Evolutionary conservation across 2,329 filamentous ascomycete genomes (phyloP).

Genomic region (Venturia effusa): DNA sequence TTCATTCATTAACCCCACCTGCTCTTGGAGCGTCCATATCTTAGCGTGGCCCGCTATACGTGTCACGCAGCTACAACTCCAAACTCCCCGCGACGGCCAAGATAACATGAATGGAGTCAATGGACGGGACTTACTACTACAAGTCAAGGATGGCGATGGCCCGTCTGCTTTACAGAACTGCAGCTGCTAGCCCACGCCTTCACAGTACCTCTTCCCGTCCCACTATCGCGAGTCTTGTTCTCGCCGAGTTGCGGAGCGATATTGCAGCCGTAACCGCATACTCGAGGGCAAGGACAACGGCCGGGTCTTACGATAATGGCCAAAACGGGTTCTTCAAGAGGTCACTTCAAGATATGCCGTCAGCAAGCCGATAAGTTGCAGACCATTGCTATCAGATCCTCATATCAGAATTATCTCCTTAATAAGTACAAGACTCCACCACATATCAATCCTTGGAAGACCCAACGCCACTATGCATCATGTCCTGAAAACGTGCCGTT

Average conservation of each 20-base stretch:
- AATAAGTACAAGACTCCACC: neutral
- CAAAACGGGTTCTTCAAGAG: neutral
- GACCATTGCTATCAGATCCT: neutral
- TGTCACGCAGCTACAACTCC: neutral
- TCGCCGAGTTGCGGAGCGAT: neutral
- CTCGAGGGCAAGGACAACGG: neutral
- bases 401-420: neutral
- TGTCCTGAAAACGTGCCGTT: neutral
- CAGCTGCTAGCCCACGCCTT: no score
- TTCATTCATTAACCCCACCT: neutral
- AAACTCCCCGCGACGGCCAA: neutral
- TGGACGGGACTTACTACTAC: no score
- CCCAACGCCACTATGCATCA: constrained; percentile 1
- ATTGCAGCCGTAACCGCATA: neutral
- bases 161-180: no score
- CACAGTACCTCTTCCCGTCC: no score
- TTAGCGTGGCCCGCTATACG: neutral
- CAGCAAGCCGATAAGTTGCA: neutral
- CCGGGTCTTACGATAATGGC: neutral
- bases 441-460: neutral
- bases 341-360: neutral
- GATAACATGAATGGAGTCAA: neutral
- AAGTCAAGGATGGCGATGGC: no score
- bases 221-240: neutral
- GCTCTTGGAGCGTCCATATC: neutral